Conservation (phyloP, 768 basidiomycete genomes). For the Tremella mesenterica region DNA sequence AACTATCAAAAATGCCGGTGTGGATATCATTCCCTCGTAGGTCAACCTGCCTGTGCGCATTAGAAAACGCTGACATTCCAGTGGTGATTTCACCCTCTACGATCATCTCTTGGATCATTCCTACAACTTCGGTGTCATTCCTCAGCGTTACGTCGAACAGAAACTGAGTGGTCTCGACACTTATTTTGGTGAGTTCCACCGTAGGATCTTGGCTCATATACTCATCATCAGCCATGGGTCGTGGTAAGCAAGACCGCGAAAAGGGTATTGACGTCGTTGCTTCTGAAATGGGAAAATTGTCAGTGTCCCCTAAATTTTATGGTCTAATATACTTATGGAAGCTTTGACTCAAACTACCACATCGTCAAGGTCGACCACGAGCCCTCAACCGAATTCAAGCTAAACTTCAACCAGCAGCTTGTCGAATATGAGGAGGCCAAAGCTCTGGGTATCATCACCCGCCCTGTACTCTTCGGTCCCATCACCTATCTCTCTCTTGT, state of each 20-base stretch:
- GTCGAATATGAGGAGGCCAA: slow-evolving; percentile 92
- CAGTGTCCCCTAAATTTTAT: slow-evolving; percentile 38
- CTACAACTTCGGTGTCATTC: slow-evolving; percentile 90
- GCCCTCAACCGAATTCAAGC: slow-evolving; percentile 81
- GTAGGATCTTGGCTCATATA: not conserved
- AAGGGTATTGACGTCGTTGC: slow-evolving; percentile 92
- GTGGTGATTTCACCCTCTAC: slow-evolving; percentile 97
- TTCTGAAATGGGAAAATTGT: slow-evolving; percentile 99
- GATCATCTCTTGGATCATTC: slow-evolving; percentile 98
- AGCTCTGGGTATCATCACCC: slow-evolving; percentile 75
- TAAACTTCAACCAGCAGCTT: slow-evolving; percentile 90
- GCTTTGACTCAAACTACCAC: slow-evolving; percentile 99
- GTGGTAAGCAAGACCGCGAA: slow-evolving; percentile 74
- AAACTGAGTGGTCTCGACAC: slow-evolving; percentile 82
- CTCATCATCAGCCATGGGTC: slow-evolving; percentile 64
- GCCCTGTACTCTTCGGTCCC: slow-evolving; percentile 92
- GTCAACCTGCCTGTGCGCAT: slow-evolving; percentile 20
- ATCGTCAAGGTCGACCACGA: slow-evolving; percentile 96
- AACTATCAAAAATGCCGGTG: slow-evolving; percentile 69
- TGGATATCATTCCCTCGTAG: slow-evolving; percentile 86
- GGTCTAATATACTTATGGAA: slow-evolving; percentile 36
- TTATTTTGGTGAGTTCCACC: slow-evolving; percentile 59
- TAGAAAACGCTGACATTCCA: slow-evolving; percentile 47
- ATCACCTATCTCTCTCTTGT: slow-evolving; percentile 89
- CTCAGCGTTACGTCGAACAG: slow-evolving; percentile 81